Evolutionary conservation across 2,329 filamentous ascomycete species (phyloP), one percentile per base, ranked within the genome.

Genomic region (Lachnum nothofagi): DNA sequence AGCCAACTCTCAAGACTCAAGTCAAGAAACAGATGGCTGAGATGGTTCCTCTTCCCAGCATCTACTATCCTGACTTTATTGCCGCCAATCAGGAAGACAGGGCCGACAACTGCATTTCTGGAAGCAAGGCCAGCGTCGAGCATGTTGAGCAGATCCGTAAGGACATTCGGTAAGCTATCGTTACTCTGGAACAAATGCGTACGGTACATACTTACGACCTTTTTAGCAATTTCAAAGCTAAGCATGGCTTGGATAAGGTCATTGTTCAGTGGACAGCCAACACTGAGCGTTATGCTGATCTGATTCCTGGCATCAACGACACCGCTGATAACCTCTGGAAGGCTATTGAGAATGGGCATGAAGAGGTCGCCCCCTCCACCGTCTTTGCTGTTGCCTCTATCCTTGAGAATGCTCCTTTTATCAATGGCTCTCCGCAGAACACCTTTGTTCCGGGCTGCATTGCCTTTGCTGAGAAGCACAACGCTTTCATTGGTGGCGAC

Each of bases 21-120:
- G 86, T 98, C 62, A 85, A 83, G 72, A 95, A 97, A 79, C 88
- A 97, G 74, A 91, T 97, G 90, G 75, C 83, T 53, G 75, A 77
- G 61, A 87, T 97, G 83, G 83, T 85, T 61, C 93, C 93, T 24
- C 80, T 97, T 56, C 91, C 90, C 20, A 91, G 87, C 70, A 86
- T 97, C 72, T 98, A 98, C 80, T 98, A 98, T 70, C 93, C 93
- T 1, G 93, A 97, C 72, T 98, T 98, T 77, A 98, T 98, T 66
- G 93, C 93, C 59, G 88, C 93, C 67, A 98, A 98, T 76, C 93
- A 98, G 74, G 91, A 93, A 70, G 90, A 91, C 65, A 87, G 93
- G 64, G 93, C 91, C 58, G 90, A 98, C 73, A 97, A 98, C 64
- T 65, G 95, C 55, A 70, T 97, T 42, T 74, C 86, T 55, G 93